Conservation (phyloP, 352 stramenopile species). For the Phytophthora pinifolia region DNA sequence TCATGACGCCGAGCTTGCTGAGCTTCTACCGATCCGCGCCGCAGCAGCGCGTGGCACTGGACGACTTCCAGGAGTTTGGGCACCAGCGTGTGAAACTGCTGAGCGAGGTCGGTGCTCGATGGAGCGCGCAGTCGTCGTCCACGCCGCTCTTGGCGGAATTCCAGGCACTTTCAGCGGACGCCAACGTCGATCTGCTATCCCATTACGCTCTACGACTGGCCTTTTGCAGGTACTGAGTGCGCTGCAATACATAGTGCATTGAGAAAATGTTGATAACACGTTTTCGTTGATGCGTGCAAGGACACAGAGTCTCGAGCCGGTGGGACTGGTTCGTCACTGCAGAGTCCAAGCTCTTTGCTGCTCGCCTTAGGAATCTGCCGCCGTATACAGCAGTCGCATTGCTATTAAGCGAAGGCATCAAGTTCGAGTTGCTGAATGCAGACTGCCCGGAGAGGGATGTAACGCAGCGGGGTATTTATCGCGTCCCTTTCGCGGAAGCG, state of each 20-base stretch:
- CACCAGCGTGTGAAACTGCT: conserved; percentile 72
- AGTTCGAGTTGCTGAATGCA: conserved; percentile 30
- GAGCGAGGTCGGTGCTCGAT: conserved; percentile 19
- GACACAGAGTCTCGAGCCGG: conserved; percentile 33
- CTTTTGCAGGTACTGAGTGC: conserved; percentile 46
- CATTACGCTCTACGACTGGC: conserved; percentile 55
- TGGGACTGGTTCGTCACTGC: conserved; percentile 59
- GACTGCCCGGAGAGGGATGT: conserved; percentile 13
- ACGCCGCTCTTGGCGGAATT: conserved; percentile 7
- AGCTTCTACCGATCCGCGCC: conserved; percentile 88
- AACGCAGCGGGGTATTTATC: conserved; percentile 30
- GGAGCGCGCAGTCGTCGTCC: neutral
- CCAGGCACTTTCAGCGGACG: conserved; percentile 20
- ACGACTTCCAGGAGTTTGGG: conserved; percentile 92
- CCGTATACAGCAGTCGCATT: conserved; percentile 27
- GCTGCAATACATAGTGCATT: neutral
- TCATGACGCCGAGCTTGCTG: conserved; percentile 2
- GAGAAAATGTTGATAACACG: neutral
- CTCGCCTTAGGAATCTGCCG: conserved; percentile 28
- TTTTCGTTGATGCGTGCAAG: conserved; percentile 15
- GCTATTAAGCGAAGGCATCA: conserved; percentile 37
- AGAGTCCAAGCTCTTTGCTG: conserved; percentile 47
- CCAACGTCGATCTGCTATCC: conserved; percentile 33
- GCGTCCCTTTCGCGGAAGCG: conserved; percentile 55
- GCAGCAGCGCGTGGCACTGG: conserved; percentile 86